A percentile compares a stretch with the other conserved stretches of the same genome.
phyloP scores from a whole-genome alignment of 2,329 filamentous ascomycete genomes.

The Xylariomycetidae sp. region DNA sequence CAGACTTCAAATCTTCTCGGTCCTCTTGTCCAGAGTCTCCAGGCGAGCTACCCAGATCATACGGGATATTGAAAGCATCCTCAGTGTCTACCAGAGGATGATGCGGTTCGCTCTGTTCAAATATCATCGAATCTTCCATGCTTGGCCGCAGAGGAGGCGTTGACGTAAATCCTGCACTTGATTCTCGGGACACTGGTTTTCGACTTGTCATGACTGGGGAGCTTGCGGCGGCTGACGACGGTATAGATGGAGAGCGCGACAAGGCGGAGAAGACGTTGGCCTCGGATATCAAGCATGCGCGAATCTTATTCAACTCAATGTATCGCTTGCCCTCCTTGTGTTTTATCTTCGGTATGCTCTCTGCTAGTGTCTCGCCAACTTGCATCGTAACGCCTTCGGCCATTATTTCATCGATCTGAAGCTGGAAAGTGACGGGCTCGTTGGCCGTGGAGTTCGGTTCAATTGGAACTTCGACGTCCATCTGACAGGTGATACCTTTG shows the following conservation, averaged over 20 bases:
- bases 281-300: slow-evolving; percentile 61
- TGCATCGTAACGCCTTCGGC: slow-evolving; percentile 58
- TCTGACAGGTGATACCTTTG: slow-evolving; percentile 56
- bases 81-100: slow-evolving; percentile 43
- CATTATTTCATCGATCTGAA: slow-evolving; percentile 58
- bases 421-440: slow-evolving; percentile 56
- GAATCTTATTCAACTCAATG: slow-evolving; percentile 56
- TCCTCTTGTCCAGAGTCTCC: slow-evolving; percentile 27
- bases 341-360: slow-evolving; percentile 29
- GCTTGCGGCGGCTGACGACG: slow-evolving; percentile 48
- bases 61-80: slow-evolving; percentile 50
- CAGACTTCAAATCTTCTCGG: slow-evolving; percentile 29
- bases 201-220: slow-evolving; percentile 34
- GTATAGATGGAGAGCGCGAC: slow-evolving; percentile 50
- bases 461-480: slow-evolving; percentile 54
- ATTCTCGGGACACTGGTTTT: slow-evolving; percentile 18
- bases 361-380: slow-evolving; percentile 20
- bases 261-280: slow-evolving; percentile 58
- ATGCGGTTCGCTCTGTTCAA: slow-evolving; percentile 28
- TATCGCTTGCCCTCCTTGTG: slow-evolving; percentile 60
- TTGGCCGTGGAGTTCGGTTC: slow-evolving; percentile 40
- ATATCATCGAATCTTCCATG: no score
- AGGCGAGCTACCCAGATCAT: slow-evolving; percentile 39
- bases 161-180: no score
- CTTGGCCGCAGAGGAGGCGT: no score